Conservation (phyloP, 352 stramenopile species). For the Blastocystis sp. region DNA sequence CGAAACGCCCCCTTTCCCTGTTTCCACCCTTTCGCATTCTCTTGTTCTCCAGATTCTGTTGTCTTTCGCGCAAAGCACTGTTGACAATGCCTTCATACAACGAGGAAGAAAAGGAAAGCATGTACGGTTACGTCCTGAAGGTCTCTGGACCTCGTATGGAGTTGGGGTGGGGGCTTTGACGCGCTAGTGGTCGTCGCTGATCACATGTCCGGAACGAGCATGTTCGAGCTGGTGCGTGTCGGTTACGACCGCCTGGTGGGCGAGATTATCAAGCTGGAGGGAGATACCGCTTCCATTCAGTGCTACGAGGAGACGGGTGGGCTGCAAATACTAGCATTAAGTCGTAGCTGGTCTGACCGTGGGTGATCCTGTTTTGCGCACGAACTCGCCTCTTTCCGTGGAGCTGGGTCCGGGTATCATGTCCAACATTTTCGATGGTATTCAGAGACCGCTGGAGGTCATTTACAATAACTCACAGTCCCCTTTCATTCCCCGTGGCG, state of each 20-base stretch:
- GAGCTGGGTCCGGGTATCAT: conserved; percentile 99
- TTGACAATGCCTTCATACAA: conserved; percentile 24
- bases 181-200: conserved; percentile 92
- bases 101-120: conserved; percentile 39
- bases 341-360: conserved; percentile 85
- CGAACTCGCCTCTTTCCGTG: conserved; percentile 93
- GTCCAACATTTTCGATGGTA: conserved; percentile 99
- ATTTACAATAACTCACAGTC: conserved; percentile 84
- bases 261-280: conserved; percentile 98
- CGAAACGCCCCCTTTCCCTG: not conserved
- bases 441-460: conserved; percentile 94
- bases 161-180: conserved; percentile 12
- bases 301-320: conserved; percentile 70
- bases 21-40: conserved; percentile 1
- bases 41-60: conserved; percentile 3
- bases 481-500: conserved; percentile 92
- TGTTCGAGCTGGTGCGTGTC: conserved; percentile 93
- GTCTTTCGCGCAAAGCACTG: not conserved
- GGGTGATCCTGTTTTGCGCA: conserved; percentile 92
- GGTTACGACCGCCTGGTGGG: conserved; percentile 97
- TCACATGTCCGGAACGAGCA: conserved; percentile 95
- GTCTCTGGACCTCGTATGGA: conserved; percentile 88
- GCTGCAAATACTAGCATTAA: conserved; percentile 68
- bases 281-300: conserved; percentile 97
- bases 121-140: conserved; percentile 99